Percentiles rank a stretch among this genome's conserved stretches.
phyloP scores from a whole-genome alignment of 1,139 yeast species.

The Wickerhamomyces sp. region DNA sequence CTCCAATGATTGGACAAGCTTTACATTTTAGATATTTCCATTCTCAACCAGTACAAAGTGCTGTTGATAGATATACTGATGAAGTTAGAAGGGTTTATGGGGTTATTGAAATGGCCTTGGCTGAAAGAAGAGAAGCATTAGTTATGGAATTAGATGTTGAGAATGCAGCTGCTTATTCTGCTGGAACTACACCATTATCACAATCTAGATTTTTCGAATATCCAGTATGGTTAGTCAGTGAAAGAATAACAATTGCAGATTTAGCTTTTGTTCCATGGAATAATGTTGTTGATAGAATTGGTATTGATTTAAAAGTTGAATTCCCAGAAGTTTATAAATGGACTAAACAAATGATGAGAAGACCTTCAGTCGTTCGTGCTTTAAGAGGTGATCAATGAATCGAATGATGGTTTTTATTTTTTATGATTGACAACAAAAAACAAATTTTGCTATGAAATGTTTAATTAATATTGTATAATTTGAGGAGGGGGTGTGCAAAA shows the following conservation, averaged over 20 bases:
- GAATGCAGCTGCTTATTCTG: conserved; percentile 81
- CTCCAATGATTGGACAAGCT: conserved; percentile 98
- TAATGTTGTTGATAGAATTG: conserved; percentile 89
- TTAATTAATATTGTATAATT: background rate
- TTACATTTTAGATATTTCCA: conserved; percentile 91
- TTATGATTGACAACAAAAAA: too few species aligned
- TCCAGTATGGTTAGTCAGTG: conserved; percentile 95
- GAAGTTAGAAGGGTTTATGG: conserved; percentile 94
- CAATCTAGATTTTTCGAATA: conserved; percentile 86
- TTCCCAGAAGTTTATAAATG: conserved; percentile 95
- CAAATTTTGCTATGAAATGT: background rate
- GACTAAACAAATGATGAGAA: conserved; percentile 89
- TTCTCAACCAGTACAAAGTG: conserved; percentile 79
- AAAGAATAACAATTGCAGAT: conserved; percentile 86
- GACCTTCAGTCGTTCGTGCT: conserved; percentile 80
- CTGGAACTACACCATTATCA: conserved; percentile 83
- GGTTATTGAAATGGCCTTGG: conserved; percentile 91
- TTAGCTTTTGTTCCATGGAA: conserved; percentile 95
- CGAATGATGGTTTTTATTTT: background rate
- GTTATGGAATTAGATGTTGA: conserved; percentile 89
- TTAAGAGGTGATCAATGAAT: conserved; percentile 48
- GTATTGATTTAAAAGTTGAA: conserved; percentile 79
- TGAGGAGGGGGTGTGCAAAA: background rate
- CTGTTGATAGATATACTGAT: conserved; percentile 86
- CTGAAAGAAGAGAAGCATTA: conserved; percentile 86